Percentiles rank a stretch among this genome's conserved stretches.
These are phyloP conservation scores for Nasturtium officinale DNA, from an alignment of 345 rosid species.

Conservation along the genomic window DNA sequence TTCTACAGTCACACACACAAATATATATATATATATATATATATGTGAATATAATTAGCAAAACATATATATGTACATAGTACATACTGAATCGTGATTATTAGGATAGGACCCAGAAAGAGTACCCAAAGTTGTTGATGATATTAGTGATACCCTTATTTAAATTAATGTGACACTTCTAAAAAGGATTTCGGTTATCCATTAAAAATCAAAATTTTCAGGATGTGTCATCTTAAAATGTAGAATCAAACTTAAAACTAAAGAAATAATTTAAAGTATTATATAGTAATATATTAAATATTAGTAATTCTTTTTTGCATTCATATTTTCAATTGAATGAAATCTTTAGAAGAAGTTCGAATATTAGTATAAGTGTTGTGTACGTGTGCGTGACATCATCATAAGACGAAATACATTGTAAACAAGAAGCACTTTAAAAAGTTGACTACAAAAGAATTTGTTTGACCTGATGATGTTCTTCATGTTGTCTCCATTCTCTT, in stretches of 20 bases:
- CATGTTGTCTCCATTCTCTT: constrained; percentile 38
- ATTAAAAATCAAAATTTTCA: background rate
- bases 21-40: too few species aligned
- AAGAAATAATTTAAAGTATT: background rate
- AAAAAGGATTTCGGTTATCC: background rate
- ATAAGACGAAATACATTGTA: constrained; percentile 25
- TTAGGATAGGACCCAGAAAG: background rate
- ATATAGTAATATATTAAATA: background rate
- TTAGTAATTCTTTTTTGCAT: background rate
- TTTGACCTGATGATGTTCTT: constrained; percentile 36
- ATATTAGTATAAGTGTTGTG: constrained; percentile 1
- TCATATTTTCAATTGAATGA: background rate
- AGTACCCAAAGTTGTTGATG: background rate
- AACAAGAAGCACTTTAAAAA: constrained; percentile 28
- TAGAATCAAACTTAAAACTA: background rate
- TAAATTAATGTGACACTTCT: background rate
- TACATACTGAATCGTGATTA: constrained; percentile 9
- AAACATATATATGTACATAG: background rate
- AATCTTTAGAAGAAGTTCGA: background rate
- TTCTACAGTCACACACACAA: background rate
- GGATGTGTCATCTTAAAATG: background rate
- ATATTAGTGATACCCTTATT: background rate
- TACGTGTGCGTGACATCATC: constrained; percentile 35
- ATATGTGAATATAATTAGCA: background rate
- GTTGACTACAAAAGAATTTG: constrained; percentile 27